phyloP scores from a whole-genome alignment of 2,329 filamentous ascomycete genomes.

The Lecanicillium sp. region DNA sequence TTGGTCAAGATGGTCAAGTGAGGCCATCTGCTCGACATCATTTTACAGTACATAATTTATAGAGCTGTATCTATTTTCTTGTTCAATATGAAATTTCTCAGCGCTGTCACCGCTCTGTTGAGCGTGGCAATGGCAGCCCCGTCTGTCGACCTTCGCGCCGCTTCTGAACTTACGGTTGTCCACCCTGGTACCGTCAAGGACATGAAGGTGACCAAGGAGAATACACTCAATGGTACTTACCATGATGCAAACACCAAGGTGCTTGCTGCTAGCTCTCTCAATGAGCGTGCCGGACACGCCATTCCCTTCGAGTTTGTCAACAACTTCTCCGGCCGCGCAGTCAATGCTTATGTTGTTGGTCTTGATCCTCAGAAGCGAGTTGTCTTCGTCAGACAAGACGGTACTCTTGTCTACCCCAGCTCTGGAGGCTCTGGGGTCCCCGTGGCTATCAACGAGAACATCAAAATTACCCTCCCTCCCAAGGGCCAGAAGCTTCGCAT shows the following conservation, averaged over 20 bases:
- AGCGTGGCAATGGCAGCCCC: slow-evolving; percentile 16
- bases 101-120: slow-evolving; percentile 15
- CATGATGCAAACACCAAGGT: slow-evolving; percentile 14
- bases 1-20: too few species aligned
- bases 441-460: slow-evolving; percentile 30
- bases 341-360: slow-evolving; percentile 43
- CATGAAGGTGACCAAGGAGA: slow-evolving; percentile 31
- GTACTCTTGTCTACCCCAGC: slow-evolving; percentile 36
- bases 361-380: slow-evolving; percentile 33
- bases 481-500: slow-evolving; percentile 32
- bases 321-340: slow-evolving; percentile 31
- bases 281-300: slow-evolving; percentile 1
- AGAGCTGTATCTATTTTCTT: neutral
- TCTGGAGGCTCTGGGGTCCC: slow-evolving; percentile 30
- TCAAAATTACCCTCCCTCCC: slow-evolving; percentile 37
- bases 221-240: slow-evolving; percentile 35
- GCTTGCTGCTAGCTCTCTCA: slow-evolving; percentile 1
- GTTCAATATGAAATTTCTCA: slow-evolving; percentile 13
- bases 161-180: slow-evolving; percentile 25
- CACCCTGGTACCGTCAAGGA: slow-evolving; percentile 26
- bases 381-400: slow-evolving; percentile 38
- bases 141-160: slow-evolving; percentile 12
- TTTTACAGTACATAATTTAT: neutral
- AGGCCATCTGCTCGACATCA: neutral
- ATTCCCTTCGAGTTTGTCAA: slow-evolving; percentile 35